Evolutionary conservation across 257 asterid genomes (phyloP).

Genomic region (Henckelia pumila): DNA sequence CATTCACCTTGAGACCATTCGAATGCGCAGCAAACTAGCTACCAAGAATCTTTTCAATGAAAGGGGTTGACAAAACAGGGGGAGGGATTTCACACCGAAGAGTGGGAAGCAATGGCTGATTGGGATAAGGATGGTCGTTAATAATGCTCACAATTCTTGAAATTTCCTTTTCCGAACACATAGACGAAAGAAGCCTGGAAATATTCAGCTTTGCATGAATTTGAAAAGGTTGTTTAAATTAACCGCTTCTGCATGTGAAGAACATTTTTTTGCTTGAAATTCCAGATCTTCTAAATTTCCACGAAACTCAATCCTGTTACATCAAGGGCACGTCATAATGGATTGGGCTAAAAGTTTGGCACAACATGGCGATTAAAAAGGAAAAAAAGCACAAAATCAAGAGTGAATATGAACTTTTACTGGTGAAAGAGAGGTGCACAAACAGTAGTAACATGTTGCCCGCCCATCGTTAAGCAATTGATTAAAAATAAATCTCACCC

Average conservation of each 20-base stretch:
- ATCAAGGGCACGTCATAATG: constrained; percentile 3
- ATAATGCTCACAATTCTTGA: constrained; percentile 53
- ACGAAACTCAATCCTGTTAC: background rate
- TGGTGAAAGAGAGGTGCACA: too few relatives aligned
- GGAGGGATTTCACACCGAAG: constrained; percentile 44
- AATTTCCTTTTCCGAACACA: constrained; percentile 28
- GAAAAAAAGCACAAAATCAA: background rate
- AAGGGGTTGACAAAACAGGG: constrained; percentile 41
- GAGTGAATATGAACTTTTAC: background rate
- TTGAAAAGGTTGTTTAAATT: constrained; percentile 18
- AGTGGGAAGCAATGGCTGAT: constrained; percentile 47
- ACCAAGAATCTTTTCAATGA: constrained; percentile 76
- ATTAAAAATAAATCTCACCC: background rate
- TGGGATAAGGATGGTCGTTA: constrained; percentile 67
- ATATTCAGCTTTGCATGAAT: constrained; percentile 29
- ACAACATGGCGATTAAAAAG: background rate
- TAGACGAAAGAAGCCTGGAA: constrained; percentile 37
- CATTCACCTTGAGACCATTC: constrained; percentile 84
- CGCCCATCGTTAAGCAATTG: background rate
- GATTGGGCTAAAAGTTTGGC: background rate
- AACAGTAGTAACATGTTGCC: background rate
- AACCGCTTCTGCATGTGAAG: constrained; percentile 22
- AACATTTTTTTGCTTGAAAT: constrained; percentile 23
- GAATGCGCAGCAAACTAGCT: constrained; percentile 75
- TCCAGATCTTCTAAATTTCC: background rate